These are phyloP conservation scores for Kurtzmaniella quercitrusa DNA, from an alignment of 1,139 yeast species.

Conservation along the genomic window DNA sequence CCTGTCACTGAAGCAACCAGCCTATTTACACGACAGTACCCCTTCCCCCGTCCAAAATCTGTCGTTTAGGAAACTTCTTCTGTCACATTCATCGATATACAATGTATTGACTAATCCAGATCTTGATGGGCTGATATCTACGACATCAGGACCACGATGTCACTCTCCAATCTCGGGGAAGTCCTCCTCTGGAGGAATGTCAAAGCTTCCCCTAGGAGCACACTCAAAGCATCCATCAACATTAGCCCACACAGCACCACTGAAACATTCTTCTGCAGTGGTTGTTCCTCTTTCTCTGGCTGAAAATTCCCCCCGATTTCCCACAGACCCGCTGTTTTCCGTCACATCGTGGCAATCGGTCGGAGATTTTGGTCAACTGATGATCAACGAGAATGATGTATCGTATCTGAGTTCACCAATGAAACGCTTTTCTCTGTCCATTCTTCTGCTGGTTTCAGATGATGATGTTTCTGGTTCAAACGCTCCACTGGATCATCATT, in stretches of 20 bases:
- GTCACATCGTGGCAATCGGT: constrained; percentile 19
- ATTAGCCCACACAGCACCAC: neutral
- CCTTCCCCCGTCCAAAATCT: neutral
- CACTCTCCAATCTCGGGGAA: neutral
- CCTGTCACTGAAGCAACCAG: neutral
- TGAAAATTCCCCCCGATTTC: constrained; percentile 1
- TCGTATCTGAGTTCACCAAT: constrained; percentile 1
- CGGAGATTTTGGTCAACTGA: neutral
- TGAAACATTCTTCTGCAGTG: neutral
- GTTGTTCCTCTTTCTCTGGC: neutral
- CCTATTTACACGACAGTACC: neutral
- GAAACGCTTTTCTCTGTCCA: neutral
- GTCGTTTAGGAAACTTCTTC: constrained; percentile 19
- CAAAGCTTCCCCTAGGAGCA: neutral
- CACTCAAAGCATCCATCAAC: neutral
- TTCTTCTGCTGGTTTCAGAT: constrained; percentile 2
- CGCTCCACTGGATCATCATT: neutral
- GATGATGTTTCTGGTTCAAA: constrained; percentile 6
- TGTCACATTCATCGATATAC: constrained; percentile 37
- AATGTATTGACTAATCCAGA: constrained; percentile 41
- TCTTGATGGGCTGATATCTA: constrained; percentile 18
- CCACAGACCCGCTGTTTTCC: constrained; percentile 13
- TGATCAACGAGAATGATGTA: neutral
- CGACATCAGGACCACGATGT: neutral
- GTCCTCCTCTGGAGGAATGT: neutral